Percentiles rank a stretch among this genome's conserved stretches.
Conservation (phyloP, 2,329 filamentous ascomycete genomes). For the Tolypocladium album region DNA sequence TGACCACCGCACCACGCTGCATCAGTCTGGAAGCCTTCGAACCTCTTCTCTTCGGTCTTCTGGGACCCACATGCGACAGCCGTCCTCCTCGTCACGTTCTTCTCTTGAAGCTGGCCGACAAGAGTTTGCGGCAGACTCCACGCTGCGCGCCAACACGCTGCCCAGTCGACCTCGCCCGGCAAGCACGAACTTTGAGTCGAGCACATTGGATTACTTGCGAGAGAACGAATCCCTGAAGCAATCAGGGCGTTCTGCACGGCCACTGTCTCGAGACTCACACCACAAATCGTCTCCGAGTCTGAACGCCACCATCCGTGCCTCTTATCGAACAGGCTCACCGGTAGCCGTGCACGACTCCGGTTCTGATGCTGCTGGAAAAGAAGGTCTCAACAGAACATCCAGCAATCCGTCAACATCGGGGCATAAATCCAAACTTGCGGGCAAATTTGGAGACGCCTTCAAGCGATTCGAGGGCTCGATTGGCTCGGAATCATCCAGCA, state of each 20-base stretch:
- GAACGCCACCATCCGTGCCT: slow-evolving; percentile 27
- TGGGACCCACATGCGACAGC: slow-evolving; percentile 12
- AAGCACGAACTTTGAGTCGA: slow-evolving; percentile 76
- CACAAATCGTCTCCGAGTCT: slow-evolving; percentile 29
- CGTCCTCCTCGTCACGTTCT: slow-evolving; percentile 8
- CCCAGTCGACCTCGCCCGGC: slow-evolving; percentile 53
- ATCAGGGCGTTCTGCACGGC: slow-evolving; percentile 13
- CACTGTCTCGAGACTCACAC: slow-evolving; percentile 8
- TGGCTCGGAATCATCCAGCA: slow-evolving; percentile 14
- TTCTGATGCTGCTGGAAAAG: slow-evolving; percentile 38
- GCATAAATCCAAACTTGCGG: slow-evolving; percentile 73
- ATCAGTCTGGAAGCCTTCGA: not conserved
- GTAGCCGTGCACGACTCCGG: slow-evolving; percentile 61
- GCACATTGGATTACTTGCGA: slow-evolving; percentile 64
- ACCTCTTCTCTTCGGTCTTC: slow-evolving; percentile 9
- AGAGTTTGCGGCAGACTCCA: slow-evolving; percentile 9
- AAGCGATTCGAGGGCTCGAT: slow-evolving; percentile 68
- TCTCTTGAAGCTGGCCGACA: slow-evolving; percentile 12
- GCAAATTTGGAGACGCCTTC: slow-evolving; percentile 89
- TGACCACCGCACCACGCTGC: slow-evolving; percentile 8
- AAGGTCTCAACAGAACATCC: slow-evolving; percentile 50
- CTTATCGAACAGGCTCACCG: slow-evolving; percentile 68
- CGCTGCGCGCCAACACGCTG: slow-evolving; percentile 19
- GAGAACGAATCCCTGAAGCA: slow-evolving; percentile 54
- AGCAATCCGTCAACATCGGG: slow-evolving; percentile 63